A percentile compares a stretch with the other conserved stretches of the same genome.
Conservation (phyloP, 345 rosid species). For the Arabis alpina region DNA sequence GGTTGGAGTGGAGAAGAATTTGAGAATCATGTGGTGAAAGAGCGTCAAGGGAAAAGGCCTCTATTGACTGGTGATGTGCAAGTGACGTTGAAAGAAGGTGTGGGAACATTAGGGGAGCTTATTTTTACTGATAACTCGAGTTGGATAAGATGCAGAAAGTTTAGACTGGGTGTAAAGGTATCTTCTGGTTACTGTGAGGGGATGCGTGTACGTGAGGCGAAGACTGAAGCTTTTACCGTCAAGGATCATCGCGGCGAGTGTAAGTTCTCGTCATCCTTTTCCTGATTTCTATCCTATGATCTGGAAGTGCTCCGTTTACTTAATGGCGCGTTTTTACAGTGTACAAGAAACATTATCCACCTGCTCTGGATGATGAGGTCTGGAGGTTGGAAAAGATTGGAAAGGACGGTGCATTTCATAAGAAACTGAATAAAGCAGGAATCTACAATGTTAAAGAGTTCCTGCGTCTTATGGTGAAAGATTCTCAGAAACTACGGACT, state of each 20-base stretch:
- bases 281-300: neutral
- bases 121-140: constrained; percentile 95
- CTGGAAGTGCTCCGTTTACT: no score
- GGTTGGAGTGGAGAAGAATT: constrained; percentile 87
- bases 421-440: constrained; percentile 87
- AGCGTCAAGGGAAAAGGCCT: constrained; percentile 95
- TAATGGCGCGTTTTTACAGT: constrained; percentile 48
- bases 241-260: constrained; percentile 99
- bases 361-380: constrained; percentile 82
- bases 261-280: constrained; percentile 44
- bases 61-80: constrained; percentile 88
- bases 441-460: constrained; percentile 87
- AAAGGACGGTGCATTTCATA: constrained; percentile 96
- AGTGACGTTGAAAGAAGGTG: constrained; percentile 83
- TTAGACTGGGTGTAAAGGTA: constrained; percentile 87
- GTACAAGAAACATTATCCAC: constrained; percentile 98
- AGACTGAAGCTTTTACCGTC: constrained; percentile 94
- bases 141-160: constrained; percentile 97
- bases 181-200: constrained; percentile 71
- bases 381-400: constrained; percentile 99
- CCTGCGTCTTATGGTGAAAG: constrained; percentile 78
- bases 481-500: constrained; percentile 75
- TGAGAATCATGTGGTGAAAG: constrained; percentile 86
- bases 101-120: constrained; percentile 95
- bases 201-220: constrained; percentile 86